Conservation (phyloP, 768 basidiomycete species). For the Phylloporus rhodoxanthus region DNA sequence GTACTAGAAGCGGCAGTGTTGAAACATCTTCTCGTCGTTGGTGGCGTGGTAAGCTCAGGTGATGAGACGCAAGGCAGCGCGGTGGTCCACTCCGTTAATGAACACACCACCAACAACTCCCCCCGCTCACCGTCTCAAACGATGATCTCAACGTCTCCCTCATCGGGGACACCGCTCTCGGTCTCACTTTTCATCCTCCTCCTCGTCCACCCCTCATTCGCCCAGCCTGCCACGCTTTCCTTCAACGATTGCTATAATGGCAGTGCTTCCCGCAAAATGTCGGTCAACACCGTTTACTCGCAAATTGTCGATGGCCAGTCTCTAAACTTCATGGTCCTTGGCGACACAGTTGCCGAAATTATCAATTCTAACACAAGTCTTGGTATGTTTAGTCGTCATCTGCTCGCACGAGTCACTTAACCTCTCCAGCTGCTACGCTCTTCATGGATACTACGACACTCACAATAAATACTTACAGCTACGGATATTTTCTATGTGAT, state of each 20-base stretch:
- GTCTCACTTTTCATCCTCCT: slow-evolving; percentile 8
- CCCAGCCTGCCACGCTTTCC: slow-evolving; percentile 56
- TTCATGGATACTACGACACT: slow-evolving; percentile 79
- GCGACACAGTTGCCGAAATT: slow-evolving; percentile 53
- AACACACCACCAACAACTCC: slow-evolving; percentile 6
- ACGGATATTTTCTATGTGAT: slow-evolving; percentile 70
- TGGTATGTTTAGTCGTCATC: slow-evolving; percentile 38
- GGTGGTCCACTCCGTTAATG: slow-evolving; percentile 17
- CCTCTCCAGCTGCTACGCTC: slow-evolving; percentile 58
- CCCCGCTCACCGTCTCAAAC: slow-evolving; percentile 16
- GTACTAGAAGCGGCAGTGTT: not conserved
- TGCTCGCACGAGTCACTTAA: slow-evolving; percentile 3
- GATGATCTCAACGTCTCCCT: slow-evolving; percentile 16
- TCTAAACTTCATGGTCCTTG: slow-evolving; percentile 71
- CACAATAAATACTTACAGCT: slow-evolving; percentile 67
- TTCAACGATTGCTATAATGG: slow-evolving; percentile 68
- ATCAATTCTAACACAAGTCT: slow-evolving; percentile 58
- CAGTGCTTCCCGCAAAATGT: slow-evolving; percentile 51
- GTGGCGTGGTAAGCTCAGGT: slow-evolving; percentile 27
- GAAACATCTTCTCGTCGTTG: not conserved
- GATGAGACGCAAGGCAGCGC: slow-evolving; percentile 7
- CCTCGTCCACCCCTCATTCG: slow-evolving; percentile 27
- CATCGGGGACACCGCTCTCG: slow-evolving; percentile 5
- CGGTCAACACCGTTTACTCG: slow-evolving; percentile 64
- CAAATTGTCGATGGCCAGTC: slow-evolving; percentile 50